Conservation (phyloP, 306 rosid species). For the Glycine tomentella region DNA sequence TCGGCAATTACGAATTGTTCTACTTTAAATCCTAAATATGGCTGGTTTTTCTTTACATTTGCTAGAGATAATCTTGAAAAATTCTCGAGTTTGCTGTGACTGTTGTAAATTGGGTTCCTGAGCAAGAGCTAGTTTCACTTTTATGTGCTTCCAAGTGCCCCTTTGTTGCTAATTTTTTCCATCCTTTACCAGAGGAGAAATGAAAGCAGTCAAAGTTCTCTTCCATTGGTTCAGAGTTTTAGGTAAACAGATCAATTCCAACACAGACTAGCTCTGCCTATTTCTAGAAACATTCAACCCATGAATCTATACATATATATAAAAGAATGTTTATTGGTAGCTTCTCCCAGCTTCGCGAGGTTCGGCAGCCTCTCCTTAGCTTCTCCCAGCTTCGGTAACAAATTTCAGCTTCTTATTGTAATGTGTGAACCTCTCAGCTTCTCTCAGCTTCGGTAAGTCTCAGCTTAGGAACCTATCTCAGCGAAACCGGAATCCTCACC, state of each 20-base stretch:
- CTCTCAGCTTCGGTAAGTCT: no score
- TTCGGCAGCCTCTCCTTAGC: no score
- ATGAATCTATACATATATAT: no score
- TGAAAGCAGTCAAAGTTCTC: slow-evolving; percentile 89
- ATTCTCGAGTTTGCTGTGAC: slow-evolving; percentile 99
- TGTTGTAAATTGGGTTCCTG: slow-evolving; percentile 97
- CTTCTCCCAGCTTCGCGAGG: no score
- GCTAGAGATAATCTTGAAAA: slow-evolving; percentile 93
- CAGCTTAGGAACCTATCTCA: no score
- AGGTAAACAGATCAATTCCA: slow-evolving; percentile 57
- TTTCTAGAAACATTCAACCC: slow-evolving; percentile 34
- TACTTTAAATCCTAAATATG: slow-evolving; percentile 96
- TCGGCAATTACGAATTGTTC: slow-evolving; percentile 93
- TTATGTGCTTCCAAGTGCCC: slow-evolving; percentile 76
- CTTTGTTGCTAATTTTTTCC: slow-evolving; percentile 80
- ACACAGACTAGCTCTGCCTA: neutral
- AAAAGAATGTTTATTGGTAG: no score
- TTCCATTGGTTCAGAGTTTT: slow-evolving; percentile 80
- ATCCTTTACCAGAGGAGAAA: slow-evolving; percentile 79
- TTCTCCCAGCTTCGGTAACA: no score
- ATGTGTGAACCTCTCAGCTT: no score
- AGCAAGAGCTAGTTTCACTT: slow-evolving; percentile 97
- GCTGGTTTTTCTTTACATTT: slow-evolving; percentile 82
- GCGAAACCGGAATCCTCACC: no score
- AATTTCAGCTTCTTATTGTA: no score